Evolutionary conservation across 148 eudicot species (phyloP).

Genomic region (Chenopodium berlandieri): DNA sequence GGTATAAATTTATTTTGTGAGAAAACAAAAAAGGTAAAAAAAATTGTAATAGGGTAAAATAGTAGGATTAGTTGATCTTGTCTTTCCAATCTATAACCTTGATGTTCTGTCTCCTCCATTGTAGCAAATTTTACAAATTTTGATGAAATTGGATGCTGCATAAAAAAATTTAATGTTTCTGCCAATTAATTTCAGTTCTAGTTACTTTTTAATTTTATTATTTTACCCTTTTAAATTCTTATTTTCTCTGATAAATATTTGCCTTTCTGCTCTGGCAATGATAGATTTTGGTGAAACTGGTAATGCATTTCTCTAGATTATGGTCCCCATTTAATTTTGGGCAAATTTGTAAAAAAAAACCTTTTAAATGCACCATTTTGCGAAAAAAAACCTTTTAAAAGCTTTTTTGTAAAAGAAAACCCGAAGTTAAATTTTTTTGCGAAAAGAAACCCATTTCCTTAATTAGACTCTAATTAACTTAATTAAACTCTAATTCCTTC

Average conservation of each 20-base stretch:
- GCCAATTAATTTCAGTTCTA: conserved; percentile 19
- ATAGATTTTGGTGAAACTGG: conserved; percentile 3
- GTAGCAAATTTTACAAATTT: conserved; percentile 22
- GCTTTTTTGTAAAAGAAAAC: too few species aligned
- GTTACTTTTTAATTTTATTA: neutral
- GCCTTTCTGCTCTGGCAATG: conserved; percentile 10
- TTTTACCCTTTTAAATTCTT: neutral
- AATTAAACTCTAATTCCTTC: too few species aligned
- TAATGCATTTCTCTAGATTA: conserved; percentile 23
- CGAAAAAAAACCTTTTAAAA: too few species aligned
- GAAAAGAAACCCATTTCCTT: too few species aligned
- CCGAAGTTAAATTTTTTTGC: too few species aligned
- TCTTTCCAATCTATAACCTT: conserved; percentile 21
- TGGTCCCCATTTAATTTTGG: conserved; percentile 18
- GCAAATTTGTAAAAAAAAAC: too few species aligned
- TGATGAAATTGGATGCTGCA: conserved; percentile 8
- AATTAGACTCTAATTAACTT: too few species aligned
- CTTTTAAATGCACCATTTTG: too few species aligned
- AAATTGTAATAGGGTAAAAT: neutral
- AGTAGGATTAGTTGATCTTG: conserved; percentile 12
- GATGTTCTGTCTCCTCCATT: conserved; percentile 21
- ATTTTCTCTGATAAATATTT: neutral
- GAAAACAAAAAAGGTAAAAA: conserved; percentile 1
- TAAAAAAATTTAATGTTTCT: conserved; percentile 21
- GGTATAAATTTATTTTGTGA: neutral